Percentiles rank a stretch among this genome's conserved stretches.
phyloP scores from a whole-genome alignment of 306 rosid species.

The Arachis hypogaea region DNA sequence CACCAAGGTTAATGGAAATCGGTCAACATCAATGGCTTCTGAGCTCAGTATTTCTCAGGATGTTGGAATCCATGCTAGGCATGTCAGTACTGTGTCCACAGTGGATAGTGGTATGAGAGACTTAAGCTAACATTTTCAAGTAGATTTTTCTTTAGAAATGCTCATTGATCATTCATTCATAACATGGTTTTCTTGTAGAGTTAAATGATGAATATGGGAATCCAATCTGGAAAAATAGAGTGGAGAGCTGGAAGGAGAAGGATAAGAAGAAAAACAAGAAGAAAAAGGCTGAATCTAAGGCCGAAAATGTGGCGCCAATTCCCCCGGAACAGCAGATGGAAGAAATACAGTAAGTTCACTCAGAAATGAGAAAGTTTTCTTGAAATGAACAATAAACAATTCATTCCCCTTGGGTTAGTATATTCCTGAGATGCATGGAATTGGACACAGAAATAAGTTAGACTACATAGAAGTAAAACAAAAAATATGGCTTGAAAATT shows the following conservation, averaged over 20 bases:
- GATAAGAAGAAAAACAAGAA: slow-evolving; percentile 91
- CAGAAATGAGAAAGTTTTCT: neutral
- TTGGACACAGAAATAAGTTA: neutral
- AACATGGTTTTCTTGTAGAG: slow-evolving; percentile 59
- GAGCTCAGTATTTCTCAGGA: slow-evolving; percentile 68
- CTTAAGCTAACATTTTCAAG: slow-evolving; percentile 22
- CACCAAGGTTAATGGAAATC: slow-evolving; percentile 49
- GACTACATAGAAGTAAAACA: neutral
- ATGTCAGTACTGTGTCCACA: slow-evolving; percentile 84
- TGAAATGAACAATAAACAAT: neutral
- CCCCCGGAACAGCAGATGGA: slow-evolving; percentile 88
- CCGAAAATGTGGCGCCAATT: slow-evolving; percentile 57
- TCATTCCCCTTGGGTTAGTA: too few relatives aligned
- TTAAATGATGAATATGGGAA: slow-evolving; percentile 82
- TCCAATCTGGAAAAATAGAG: slow-evolving; percentile 99
- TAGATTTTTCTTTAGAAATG: slow-evolving; percentile 22
- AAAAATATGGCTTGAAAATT: neutral
- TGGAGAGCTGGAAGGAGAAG: slow-evolving; percentile 99
- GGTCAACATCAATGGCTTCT: slow-evolving; percentile 55
- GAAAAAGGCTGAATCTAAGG: slow-evolving; percentile 66
- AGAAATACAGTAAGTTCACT: slow-evolving; percentile 65
- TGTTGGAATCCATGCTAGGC: slow-evolving; percentile 91
- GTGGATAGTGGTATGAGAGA: slow-evolving; percentile 79
- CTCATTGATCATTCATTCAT: slow-evolving; percentile 11
- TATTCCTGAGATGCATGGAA: neutral